A percentile compares a stretch with the other conserved stretches of the same genome.
These are phyloP conservation scores for Paramarasmius palmivorus DNA, from an alignment of 1,284 basidiomycete genomes.

Conservation along the genomic window DNA sequence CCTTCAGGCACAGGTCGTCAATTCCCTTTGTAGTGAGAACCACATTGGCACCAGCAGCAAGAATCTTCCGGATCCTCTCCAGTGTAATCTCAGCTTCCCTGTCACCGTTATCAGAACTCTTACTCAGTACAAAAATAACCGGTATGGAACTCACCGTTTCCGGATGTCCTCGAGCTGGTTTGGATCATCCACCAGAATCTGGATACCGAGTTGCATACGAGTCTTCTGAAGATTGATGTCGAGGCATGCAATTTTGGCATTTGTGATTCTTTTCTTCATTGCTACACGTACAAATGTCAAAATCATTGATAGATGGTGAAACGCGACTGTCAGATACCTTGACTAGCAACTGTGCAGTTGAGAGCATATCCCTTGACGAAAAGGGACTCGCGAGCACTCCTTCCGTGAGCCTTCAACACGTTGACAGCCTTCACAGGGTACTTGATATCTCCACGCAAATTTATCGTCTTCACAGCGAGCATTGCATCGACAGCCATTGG, in stretches of 20 bases:
- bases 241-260: slow-evolving; percentile 97
- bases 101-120: slow-evolving; percentile 10
- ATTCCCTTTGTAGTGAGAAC: slow-evolving; percentile 98
- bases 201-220: slow-evolving; percentile 97
- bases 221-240: slow-evolving; percentile 98
- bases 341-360: slow-evolving; percentile 98
- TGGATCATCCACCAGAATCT: slow-evolving; percentile 97
- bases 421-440: slow-evolving; percentile 99
- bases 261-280: slow-evolving; percentile 94
- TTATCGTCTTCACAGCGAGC: slow-evolving; percentile 95
- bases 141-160: slow-evolving; percentile 66
- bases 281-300: slow-evolving; percentile 45
- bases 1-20: slow-evolving; percentile 97
- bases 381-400: slow-evolving; percentile 92
- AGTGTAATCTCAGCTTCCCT: slow-evolving; percentile 97
- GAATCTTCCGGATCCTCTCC: slow-evolving; percentile 94
- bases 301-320: background rate
- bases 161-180: slow-evolving; percentile 97
- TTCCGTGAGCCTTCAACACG: slow-evolving; percentile 98
- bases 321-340: slow-evolving; percentile 59
- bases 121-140: slow-evolving; percentile 6
- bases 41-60: slow-evolving; percentile 96
- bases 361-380: slow-evolving; percentile 97
- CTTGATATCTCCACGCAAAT: slow-evolving; percentile 94
- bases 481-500: slow-evolving; percentile 99